Base-by-base conservation (phyloP, 352 stramenopile species). In the Nothophytophthora sp. region DNA sequence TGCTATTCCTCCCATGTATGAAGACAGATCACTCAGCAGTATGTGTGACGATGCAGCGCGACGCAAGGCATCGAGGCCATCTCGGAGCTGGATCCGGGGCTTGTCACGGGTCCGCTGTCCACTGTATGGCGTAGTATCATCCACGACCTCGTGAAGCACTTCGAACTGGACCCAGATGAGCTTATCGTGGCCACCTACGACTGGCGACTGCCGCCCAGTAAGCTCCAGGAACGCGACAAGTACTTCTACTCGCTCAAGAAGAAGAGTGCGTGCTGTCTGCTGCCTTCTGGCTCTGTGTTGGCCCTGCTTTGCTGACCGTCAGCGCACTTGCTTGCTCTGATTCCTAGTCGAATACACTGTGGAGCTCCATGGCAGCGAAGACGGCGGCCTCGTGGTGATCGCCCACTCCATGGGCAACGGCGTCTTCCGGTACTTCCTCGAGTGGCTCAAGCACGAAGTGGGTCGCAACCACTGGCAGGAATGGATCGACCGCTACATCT, bases 351-450 rank as follows among this genome's bases (percentile, higher is more conserved):
- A 89, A 41, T 68, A 78, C 33, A 75, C 70, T 7, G 72, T 88
- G 1, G 65, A 64, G 7, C 55, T 87, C 13, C 71, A 88, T 29
- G 74, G 71, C 16, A 47, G 46, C 25, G 52, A 62, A 23, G 46
- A 36, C 11, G 63, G 68, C 11, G 74, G 81, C 13, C 55, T 89
- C 22, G 80, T 93, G 24, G 76, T 93, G 24, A 85, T 93, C 54
- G 82, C 80, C 0, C 82, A 93, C 49, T 93, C 82, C 25, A 89
- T 93, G 73, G 82, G 82, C 25, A 93, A 93, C 51, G 69, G 70
- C 28, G 54, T 91, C 15, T 86, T 93, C 22, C 80, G 80, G 4
- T 93, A 93, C 66, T 93, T 93, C 36, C 72, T 93, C 25, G 76
- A 76, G 48, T 93, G 82, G 82, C 62, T 93, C 43, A 81, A 86